phyloP scores from a whole-genome alignment of 169 alveolate genomes.

The Cyclospora cayetanensis region DNA sequence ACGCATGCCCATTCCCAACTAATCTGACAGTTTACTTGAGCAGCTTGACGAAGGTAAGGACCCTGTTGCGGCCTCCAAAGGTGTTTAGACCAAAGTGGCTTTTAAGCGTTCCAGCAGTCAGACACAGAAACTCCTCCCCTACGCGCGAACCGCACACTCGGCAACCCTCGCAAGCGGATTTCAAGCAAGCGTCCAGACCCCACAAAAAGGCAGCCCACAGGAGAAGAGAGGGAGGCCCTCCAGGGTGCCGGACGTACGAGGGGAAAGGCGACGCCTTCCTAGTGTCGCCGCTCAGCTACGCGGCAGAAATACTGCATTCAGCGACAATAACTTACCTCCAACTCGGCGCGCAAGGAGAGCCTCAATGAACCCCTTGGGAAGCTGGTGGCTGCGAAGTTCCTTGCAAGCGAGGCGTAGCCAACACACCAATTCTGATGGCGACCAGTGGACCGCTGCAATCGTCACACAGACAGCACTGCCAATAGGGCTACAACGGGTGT shows the following conservation, averaged over 20 bases:
- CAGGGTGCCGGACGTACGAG: background rate
- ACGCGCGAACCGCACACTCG: no score
- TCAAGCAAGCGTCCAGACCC: background rate
- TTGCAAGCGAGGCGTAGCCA: background rate
- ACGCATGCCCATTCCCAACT: no score
- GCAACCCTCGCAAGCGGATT: no score
- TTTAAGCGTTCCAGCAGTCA: background rate
- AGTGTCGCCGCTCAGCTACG: no score
- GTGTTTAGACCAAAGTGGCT: background rate
- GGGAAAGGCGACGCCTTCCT: background rate
- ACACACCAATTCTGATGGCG: background rate
- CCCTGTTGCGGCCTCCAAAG: background rate
- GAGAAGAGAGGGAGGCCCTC: background rate
- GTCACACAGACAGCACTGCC: background rate
- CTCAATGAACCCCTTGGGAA: background rate
- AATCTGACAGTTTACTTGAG: background rate
- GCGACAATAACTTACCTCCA: background rate
- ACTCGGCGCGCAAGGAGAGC: background rate
- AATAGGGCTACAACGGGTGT: no score
- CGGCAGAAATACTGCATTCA: background rate
- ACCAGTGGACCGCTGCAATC: constrained; percentile 1
- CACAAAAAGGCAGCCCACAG: no score
- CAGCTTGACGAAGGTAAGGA: background rate
- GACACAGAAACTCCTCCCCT: background rate
- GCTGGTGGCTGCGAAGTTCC: background rate